Percentiles rank a stretch among this genome's conserved stretches.
Conservation (phyloP, 371 early-diverging fungal genomes). For the Sporodiniella umbellata region DNA sequence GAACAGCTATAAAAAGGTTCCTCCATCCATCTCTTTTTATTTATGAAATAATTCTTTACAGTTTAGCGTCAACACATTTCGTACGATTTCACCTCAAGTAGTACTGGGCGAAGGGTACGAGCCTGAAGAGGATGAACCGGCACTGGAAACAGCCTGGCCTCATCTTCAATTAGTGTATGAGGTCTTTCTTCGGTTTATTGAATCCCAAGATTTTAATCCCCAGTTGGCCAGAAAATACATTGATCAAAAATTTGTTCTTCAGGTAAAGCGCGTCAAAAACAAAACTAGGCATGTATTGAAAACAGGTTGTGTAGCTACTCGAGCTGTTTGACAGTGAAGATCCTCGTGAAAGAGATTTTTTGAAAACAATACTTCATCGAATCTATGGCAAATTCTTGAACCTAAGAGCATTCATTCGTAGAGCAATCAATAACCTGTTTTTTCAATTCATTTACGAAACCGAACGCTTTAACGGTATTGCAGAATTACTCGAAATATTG, state of each 20-base stretch:
- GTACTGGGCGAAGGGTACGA: slow-evolving; percentile 77
- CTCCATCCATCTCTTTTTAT: too few species aligned
- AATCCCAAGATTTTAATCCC: slow-evolving; percentile 92
- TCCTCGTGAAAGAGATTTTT: slow-evolving; percentile 95
- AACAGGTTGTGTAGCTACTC: slow-evolving; percentile 56
- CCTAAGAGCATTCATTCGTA: slow-evolving; percentile 91
- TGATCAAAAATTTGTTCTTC: slow-evolving; percentile 37
- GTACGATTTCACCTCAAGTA: slow-evolving; percentile 91
- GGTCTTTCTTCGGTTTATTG: slow-evolving; percentile 93
- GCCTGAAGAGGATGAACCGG: slow-evolving; percentile 97
- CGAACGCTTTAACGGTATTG: slow-evolving; percentile 94
- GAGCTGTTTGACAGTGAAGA: slow-evolving; percentile 98
- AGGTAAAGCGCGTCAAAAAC: slow-evolving; percentile 21
- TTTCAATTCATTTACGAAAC: slow-evolving; percentile 96
- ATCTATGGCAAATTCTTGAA: slow-evolving; percentile 98
- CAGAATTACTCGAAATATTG: slow-evolving; percentile 94
- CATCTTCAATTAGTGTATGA: slow-evolving; percentile 96
- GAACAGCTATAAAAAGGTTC: too few species aligned
- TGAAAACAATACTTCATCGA: slow-evolving; percentile 95
- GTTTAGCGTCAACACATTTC: slow-evolving; percentile 89
- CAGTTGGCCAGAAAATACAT: slow-evolving; percentile 66
- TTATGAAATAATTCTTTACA: slow-evolving; percentile 23
- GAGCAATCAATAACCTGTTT: slow-evolving; percentile 96
- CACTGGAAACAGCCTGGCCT: slow-evolving; percentile 94
- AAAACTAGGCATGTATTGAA: slow-evolving; percentile 13